Conservation (phyloP, 225 moss, liverwort and hornwort genomes). For the Marchantia polymorpha region DNA sequence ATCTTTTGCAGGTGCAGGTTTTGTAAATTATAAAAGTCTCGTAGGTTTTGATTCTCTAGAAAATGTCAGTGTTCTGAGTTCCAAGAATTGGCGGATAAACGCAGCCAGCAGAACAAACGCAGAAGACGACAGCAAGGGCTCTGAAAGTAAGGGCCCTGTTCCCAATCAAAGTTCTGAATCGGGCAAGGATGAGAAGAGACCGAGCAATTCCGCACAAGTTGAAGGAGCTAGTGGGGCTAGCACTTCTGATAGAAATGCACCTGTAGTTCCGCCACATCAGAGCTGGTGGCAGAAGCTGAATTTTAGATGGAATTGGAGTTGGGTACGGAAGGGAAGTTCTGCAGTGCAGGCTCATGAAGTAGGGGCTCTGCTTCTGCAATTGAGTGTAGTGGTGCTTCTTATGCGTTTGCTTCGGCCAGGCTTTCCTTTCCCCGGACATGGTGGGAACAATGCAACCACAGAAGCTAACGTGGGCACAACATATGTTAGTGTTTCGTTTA, state of each 20-base stretch:
- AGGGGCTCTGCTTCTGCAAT: constrained; percentile 85
- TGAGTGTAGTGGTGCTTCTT: constrained; percentile 86
- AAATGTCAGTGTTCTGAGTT: constrained; percentile 7
- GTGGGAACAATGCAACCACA: constrained; percentile 40
- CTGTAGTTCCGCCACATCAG: constrained; percentile 63
- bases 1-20: constrained; percentile 1
- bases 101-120: constrained; percentile 29
- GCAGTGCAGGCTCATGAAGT: constrained; percentile 79
- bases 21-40: constrained; percentile 19
- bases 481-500: constrained; percentile 86
- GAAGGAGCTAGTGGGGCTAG: constrained; percentile 54
- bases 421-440: constrained; percentile 71
- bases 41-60: constrained; percentile 21
- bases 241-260: constrained; percentile 64
- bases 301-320: constrained; percentile 58
- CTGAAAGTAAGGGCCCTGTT: constrained; percentile 28
- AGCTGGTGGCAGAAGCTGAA: constrained; percentile 84
- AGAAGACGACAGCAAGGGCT: constrained; percentile 25
- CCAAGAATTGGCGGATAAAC: constrained; percentile 23
- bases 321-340: constrained; percentile 58
- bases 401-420: constrained; percentile 85
- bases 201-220: constrained; percentile 37
- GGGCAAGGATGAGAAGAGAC: constrained; percentile 31
- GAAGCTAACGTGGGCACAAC: constrained; percentile 60
- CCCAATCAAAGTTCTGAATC: constrained; percentile 29